phyloP scores from a whole-genome alignment of 208 protist species.

The Naegleria fowleri region DNA sequence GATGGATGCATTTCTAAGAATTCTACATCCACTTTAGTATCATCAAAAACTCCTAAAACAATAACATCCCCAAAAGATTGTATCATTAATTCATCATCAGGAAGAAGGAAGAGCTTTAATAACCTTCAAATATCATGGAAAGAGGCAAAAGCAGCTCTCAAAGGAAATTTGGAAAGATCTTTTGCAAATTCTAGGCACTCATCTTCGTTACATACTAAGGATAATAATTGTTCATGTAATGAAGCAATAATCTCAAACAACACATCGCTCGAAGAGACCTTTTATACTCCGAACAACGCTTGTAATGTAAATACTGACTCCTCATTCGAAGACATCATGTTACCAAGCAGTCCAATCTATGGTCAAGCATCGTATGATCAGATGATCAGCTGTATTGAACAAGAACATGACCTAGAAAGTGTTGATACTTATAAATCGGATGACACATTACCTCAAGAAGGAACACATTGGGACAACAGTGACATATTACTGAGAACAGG shows the following conservation, averaged over 20 bases:
- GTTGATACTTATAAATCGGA: not conserved
- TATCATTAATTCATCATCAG: not conserved
- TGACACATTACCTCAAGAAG: not conserved
- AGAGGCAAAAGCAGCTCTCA: not conserved
- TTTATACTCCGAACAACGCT: too few species aligned
- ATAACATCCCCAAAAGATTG: too few species aligned
- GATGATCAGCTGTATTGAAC: not conserved
- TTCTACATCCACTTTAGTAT: too few species aligned
- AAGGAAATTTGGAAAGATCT: not conserved
- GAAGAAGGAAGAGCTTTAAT: not conserved
- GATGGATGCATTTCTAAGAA: too few species aligned
- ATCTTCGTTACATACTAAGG: too few species aligned
- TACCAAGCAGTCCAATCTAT: not conserved
- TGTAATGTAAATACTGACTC: not conserved
- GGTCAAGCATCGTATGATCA: not conserved
- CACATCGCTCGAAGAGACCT: too few species aligned
- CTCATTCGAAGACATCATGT: not conserved
- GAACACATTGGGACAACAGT: not conserved
- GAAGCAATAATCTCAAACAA: too few species aligned
- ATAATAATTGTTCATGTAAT: too few species aligned
- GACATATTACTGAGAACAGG: not conserved
- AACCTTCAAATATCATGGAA: not conserved
- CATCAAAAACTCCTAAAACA: too few species aligned
- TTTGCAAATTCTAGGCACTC: too few species aligned
- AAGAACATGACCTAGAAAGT: not conserved